Percentiles rank a stretch among this genome's conserved stretches.
These are phyloP conservation scores for Thielaviopsis populi DNA, from an alignment of 2,329 filamentous ascomycete species.

Conservation along the genomic window DNA sequence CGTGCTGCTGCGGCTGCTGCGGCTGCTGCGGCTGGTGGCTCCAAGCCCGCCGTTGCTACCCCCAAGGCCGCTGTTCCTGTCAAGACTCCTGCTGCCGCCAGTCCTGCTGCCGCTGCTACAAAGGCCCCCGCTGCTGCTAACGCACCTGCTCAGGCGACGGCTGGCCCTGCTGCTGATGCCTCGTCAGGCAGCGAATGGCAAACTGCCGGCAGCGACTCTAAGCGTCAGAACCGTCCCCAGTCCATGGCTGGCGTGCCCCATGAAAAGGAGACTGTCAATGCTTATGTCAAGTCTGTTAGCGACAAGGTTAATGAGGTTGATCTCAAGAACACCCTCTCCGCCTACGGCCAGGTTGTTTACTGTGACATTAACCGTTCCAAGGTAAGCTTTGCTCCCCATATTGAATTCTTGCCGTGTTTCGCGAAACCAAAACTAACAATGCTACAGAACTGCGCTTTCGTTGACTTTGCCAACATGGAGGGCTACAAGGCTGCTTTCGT, in stretches of 20 bases:
- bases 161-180: constrained; percentile 27
- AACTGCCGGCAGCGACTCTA: constrained; percentile 68
- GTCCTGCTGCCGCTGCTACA: constrained; percentile 27
- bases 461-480: constrained; percentile 71
- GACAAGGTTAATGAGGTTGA: constrained; percentile 68
- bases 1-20: constrained; percentile 45
- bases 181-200: constrained; percentile 59
- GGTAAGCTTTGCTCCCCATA: constrained; percentile 35
- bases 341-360: constrained; percentile 55
- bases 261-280: constrained; percentile 64
- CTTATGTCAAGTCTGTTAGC: constrained; percentile 91
- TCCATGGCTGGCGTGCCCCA: constrained; percentile 41
- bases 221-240: constrained; percentile 65
- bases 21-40: constrained; percentile 22
- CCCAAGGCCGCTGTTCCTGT: constrained; percentile 34
- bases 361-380: constrained; percentile 72
- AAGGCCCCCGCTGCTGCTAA: constrained; percentile 1
- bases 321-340: constrained; percentile 53
- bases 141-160: constrained; percentile 24
- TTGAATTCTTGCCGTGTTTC: neutral
- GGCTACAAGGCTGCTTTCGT: constrained; percentile 71
- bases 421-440: constrained; percentile 18
- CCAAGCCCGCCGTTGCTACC: constrained; percentile 35
- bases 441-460: constrained; percentile 80
- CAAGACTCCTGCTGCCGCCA: constrained; percentile 19